Conservation (phyloP, 257 asterid genomes). For the Forsythia viridissima region DNA sequence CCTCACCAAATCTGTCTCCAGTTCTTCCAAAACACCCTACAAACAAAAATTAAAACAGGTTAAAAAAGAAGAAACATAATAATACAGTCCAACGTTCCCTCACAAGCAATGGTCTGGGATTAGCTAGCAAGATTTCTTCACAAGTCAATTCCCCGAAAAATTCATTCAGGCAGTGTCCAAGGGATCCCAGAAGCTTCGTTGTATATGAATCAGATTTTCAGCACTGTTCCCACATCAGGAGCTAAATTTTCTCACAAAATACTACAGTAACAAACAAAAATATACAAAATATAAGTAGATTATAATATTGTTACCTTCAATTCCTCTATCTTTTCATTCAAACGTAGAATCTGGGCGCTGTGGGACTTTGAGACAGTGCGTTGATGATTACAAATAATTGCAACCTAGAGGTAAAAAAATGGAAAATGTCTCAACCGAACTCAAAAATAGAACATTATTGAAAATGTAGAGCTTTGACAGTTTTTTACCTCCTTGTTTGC, state of each 20-base stretch:
- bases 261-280: background rate
- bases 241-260: no score
- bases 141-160: no score
- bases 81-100: background rate
- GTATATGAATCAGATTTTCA: no score
- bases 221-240: no score
- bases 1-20: constrained; percentile 65
- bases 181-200: no score
- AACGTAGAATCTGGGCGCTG: constrained; percentile 68
- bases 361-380: constrained; percentile 90
- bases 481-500: constrained; percentile 90
- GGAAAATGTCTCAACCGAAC: constrained; percentile 1
- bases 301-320: constrained; percentile 52
- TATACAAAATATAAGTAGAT: background rate
- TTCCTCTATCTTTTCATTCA: constrained; percentile 86
- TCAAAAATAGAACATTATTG: background rate
- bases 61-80: background rate
- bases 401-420: constrained; percentile 62
- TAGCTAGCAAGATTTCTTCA: no score
- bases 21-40: constrained; percentile 69
- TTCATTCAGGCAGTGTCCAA: no score
- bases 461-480: constrained; percentile 4
- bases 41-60: constrained; percentile 9
- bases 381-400: constrained; percentile 96
- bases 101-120: background rate